Evolutionary conservation across 2,329 filamentous ascomycete genomes (phyloP).

Genomic region (Penicillium nordicum): DNA sequence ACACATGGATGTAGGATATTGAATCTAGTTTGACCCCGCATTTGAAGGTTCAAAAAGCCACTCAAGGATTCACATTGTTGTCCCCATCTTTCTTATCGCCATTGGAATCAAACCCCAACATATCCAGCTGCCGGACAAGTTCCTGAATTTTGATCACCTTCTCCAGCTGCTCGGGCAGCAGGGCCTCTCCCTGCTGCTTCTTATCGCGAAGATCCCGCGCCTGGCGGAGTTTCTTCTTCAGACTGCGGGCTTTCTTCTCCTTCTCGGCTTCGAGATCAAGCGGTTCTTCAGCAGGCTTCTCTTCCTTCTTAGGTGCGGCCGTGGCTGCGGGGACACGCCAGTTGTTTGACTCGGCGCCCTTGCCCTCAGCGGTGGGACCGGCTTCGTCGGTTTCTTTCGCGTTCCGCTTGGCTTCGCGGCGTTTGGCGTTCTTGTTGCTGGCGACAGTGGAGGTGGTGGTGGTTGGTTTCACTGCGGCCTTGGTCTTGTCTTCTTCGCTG

Average conservation of each 20-base stretch:
- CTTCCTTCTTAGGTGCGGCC: constrained; percentile 24
- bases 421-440: constrained; percentile 83
- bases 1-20: neutral
- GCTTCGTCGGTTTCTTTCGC: constrained; percentile 57
- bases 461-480: constrained; percentile 30
- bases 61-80: constrained; percentile 17
- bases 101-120: constrained; percentile 77
- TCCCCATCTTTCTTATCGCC: constrained; percentile 57
- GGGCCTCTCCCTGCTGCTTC: constrained; percentile 77
- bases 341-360: constrained; percentile 30
- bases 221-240: constrained; percentile 93
- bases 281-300: constrained; percentile 34
- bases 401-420: constrained; percentile 64
- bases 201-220: constrained; percentile 86
- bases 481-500: constrained; percentile 49
- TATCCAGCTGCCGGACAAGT: constrained; percentile 80
- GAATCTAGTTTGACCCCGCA: neutral
- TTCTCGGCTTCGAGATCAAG: constrained; percentile 70
- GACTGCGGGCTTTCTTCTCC: constrained; percentile 87
- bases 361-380: constrained; percentile 20
- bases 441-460: constrained; percentile 42
- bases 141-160: constrained; percentile 98
- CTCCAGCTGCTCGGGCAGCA: constrained; percentile 91
- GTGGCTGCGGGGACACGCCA: constrained; percentile 25
- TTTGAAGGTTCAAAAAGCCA: neutral